Evolutionary conservation across 768 basidiomycete species (phyloP), one percentile per base, ranked within the genome.

Genomic region (Collybia sordida): DNA sequence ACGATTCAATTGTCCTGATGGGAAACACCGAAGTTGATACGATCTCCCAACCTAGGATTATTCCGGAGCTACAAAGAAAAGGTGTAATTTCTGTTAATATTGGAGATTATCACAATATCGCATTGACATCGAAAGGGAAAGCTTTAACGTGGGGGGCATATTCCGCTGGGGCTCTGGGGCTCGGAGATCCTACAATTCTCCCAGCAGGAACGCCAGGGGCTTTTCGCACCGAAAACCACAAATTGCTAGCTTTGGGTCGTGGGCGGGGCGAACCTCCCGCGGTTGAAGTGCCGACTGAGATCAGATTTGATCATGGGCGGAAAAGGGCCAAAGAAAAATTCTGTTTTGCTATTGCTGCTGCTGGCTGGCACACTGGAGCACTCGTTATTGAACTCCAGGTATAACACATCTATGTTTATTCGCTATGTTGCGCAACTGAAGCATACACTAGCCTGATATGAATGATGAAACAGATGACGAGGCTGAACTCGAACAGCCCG

Each of bases 331-430:
- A 74, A 50, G 73, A 84, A 42, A 74, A 76, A 55, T 97, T 90
- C 60, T 92, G 90, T 57, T 89, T 96, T 57, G 80, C 80, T 1
- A 83, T 86, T 4, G 80, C 91, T 4, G 91, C 94, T 2, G 79
- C 83, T 0, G 95, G 95, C 8, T 96, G 93, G 94, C 95, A 98
- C 59, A 88, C 81, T 49, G 94, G 93, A 6, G 92, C 93, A 1
- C 72, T 98, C 41, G 90, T 91, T 3, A 85, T 96, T 35, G 90
- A 93, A 63, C 72, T 93, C 22, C 84, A 92, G 73, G 90, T 89
- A 50, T 52, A 75, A 60, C n/a, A n/a, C n/a, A n/a, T n/a, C n/a
- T 21, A 3, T 21, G 18, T 22, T 37, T 24, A 15, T 6, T 22
- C 17, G 22, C 14, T 7, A 3, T 15, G 8, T 35, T 48, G 11